Evolutionary conservation across 1,284 basidiomycete species (phyloP), one percentile per base, ranked within the genome.

Genomic region (Austroboletus rostrupii): DNA sequence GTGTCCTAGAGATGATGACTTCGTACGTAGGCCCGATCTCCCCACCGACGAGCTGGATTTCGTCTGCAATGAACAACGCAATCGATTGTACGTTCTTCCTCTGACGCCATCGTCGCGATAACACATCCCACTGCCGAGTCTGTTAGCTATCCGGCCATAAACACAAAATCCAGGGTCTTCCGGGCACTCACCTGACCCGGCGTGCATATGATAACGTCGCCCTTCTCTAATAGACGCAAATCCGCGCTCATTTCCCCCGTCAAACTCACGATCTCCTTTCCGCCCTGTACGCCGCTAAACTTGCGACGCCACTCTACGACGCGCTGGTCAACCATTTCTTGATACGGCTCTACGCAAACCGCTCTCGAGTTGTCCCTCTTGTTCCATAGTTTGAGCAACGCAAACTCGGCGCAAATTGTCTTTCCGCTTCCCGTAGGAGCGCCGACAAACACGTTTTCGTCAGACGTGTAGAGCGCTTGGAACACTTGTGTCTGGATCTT

Each of bases 401-500:
- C 96, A 53, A 99, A 95, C 70, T 99, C 97, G 0, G 94, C 95
- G 60, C 93, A 97, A 39, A 98, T 87, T 0, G 94, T 98, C 79
- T 99, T 99, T 29, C 97, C 96, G 52, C 90, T 93, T 11, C 97
- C 96, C 0, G 94, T 94, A 0, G 97, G 96, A 0, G 95, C 96
- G 21, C 94, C 95, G 50, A 99, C 85, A 64, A 99, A 92, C 37
- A 96, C 87, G 61, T 94, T 97, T 65, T 98, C 95, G 65, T 98
- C 94, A 0, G 92, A 89, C 0, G 92, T 95, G 70, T 96, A 99
- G 0, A 99, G 75, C 0, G 95, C 93, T 60, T 98, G 96, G 85
- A 98, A 99, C 33, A 97, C 93, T 71, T 99, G 97, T 0, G 94
- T 99, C 68, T 99, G 97, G 57, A 98, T 97, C 73, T 97, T 98